These are phyloP conservation scores for Reutealis trisperma DNA, from an alignment of 345 rosid genomes.

Conservation along the genomic window DNA sequence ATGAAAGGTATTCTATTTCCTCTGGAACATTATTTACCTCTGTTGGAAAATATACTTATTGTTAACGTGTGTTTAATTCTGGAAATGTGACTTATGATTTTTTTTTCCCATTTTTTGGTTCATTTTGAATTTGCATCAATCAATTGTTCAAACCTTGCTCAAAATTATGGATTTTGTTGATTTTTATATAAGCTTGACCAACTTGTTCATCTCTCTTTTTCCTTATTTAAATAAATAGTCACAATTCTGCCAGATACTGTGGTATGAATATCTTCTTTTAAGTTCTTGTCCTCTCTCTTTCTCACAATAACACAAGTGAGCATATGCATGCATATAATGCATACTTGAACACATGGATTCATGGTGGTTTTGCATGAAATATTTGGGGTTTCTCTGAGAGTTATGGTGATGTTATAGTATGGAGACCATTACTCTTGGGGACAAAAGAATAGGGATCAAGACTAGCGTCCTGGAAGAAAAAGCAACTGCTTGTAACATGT, in stretches of 20 bases:
- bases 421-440: conserved; percentile 99
- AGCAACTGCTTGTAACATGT: conserved; percentile 99
- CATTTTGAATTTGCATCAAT: background rate
- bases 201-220: background rate
- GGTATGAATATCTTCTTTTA: background rate
- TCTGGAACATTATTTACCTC: background rate
- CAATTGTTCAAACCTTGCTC: background rate
- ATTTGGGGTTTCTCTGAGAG: conserved; percentile 22
- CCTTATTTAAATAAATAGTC: background rate
- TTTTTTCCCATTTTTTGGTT: background rate
- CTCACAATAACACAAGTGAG: background rate
- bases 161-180: background rate
- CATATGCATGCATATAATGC: background rate
- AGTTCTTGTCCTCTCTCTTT: background rate
- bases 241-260: background rate
- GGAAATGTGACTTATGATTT: background rate
- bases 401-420: conserved; percentile 56
- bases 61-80: background rate
- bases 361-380: background rate
- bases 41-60: background rate
- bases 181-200: background rate
- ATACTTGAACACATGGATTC: background rate
- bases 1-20: conserved; percentile 67
- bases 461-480: conserved; percentile 98
- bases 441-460: conserved; percentile 98